These are phyloP conservation scores for Tolypocladium amazonense DNA, from an alignment of 2,329 filamentous ascomycete species.

Conservation along the genomic window DNA sequence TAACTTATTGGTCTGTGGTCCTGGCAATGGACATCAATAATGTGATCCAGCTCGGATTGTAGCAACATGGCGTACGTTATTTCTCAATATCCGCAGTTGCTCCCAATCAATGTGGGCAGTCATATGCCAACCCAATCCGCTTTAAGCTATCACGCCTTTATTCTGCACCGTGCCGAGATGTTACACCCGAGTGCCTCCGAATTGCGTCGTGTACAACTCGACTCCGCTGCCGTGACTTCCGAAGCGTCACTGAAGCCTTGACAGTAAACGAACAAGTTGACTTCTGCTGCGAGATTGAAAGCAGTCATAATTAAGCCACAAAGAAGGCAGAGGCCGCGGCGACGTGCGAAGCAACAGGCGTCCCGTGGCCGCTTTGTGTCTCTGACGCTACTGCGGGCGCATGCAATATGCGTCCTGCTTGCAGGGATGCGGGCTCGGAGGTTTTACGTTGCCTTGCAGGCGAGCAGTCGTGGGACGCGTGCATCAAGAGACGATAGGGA, in stretches of 20 bases:
- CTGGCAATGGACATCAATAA: background rate
- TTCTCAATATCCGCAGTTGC: background rate
- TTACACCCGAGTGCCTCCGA: slow-evolving; percentile 30
- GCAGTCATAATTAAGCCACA: background rate
- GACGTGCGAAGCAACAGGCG: background rate
- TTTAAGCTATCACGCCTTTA: background rate
- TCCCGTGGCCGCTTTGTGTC: background rate
- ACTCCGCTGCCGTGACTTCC: background rate
- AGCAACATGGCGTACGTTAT: background rate
- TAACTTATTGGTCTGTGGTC: background rate
- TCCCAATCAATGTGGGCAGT: background rate
- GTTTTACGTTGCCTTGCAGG: background rate
- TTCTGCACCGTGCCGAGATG: slow-evolving; percentile 19
- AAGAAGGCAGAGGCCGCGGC: background rate
- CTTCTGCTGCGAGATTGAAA: background rate
- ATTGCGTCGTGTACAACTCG: background rate
- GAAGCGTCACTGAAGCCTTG: background rate
- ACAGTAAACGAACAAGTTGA: no score
- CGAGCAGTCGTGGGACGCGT: background rate
- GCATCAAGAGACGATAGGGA: no score
- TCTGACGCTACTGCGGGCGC: background rate
- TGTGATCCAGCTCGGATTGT: background rate
- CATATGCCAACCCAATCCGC: background rate
- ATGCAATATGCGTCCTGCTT: background rate
- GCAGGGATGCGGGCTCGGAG: background rate